Base-by-base conservation (phyloP, 2,329 filamentous ascomycete species). In the Cadophora luteo-olivacea region DNA sequence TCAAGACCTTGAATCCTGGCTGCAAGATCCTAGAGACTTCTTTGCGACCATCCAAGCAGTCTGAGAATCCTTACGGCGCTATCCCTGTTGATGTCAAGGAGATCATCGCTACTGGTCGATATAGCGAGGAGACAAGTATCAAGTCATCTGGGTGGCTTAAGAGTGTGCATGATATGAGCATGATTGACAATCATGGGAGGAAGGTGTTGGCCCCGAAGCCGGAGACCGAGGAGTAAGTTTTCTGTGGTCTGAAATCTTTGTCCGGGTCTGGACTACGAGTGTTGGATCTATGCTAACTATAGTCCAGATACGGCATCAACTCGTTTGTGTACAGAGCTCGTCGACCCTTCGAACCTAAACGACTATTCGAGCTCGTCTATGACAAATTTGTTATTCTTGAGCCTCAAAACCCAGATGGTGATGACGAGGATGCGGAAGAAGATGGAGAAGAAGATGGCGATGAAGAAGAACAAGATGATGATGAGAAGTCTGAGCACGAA, bases 81-180 rank as follows among this genome's bases (percentile, higher is more conserved):
- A 84, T 85, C 16, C 87, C 84, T 11, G 49, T 72, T 41, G 83
- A 91, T 49, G 84, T 91, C 2, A 81, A 80, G 12, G 83, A 89
- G 69, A 87, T 93, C 67, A 83, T 93, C 61, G 87, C 89, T 68
- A 93, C 91, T 0, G 84, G 85, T 2, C 80, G 85, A 48, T 93
- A 92, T 77, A 84, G 87, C 70, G 86, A 91, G 41, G 84, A 89
- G 48, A 84, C 86, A 36, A 89, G 90, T 0, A 85, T 89, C 65
- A 84, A 86, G 0, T 88, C 89, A 0, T 86, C 88, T 16, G 91
- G 91, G 0, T 93, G 91, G 91, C 80, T 93, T 52, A 86, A 88
- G 70, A 90, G 90, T 72, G 78, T 93, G 38, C 89, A 91, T 66
- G 89, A 87, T 69, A 89, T 92, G 87, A 89, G 86, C 0, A 78